These are phyloP conservation scores for Groenewaldozyma sp. DNA, from an alignment of 1,139 yeast species.

Conservation along the genomic window DNA sequence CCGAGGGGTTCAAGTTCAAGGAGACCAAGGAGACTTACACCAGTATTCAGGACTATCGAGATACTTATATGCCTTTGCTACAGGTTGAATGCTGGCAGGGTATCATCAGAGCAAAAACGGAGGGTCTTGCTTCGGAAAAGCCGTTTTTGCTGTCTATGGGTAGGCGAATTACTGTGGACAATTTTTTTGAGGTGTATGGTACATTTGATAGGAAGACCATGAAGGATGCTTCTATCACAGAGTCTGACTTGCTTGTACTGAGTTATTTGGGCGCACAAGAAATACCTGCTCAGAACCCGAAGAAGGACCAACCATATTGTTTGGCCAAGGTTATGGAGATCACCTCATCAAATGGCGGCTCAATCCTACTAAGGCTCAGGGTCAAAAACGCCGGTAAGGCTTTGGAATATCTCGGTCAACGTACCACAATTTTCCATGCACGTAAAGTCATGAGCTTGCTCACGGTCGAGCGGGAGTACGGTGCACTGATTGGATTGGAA, in stretches of 20 bases:
- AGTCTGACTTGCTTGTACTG: conserved; percentile 69
- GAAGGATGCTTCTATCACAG: conserved; percentile 31
- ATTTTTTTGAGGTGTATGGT: conserved; percentile 83
- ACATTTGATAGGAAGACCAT: conserved; percentile 50
- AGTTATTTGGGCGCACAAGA: conserved; percentile 35
- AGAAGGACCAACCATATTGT: conserved; percentile 37
- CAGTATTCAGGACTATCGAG: conserved; percentile 54
- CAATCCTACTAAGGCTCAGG: conserved; percentile 64
- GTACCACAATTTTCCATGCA: conserved; percentile 47
- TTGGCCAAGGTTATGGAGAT: conserved; percentile 72
- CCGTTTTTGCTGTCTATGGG: conserved; percentile 70
- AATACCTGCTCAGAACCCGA: conserved; percentile 20
- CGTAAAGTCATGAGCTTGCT: conserved; percentile 75
- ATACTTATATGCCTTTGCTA: conserved; percentile 67
- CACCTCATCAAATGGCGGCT: conserved; percentile 45
- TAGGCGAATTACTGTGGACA: conserved; percentile 73
- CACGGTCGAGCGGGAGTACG: conserved; percentile 86
- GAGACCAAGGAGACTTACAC: conserved; percentile 22
- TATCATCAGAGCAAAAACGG: conserved; percentile 60
- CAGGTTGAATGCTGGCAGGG: conserved; percentile 94
- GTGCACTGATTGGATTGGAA: conserved; percentile 71
- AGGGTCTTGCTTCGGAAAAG: conserved; percentile 42
- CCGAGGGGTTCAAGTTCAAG: conserved; percentile 24
- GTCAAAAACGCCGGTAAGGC: conserved; percentile 41
- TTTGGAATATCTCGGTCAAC: conserved; percentile 52